phyloP scores from a whole-genome alignment of 305 asterid genomes.

The Galium porrigens region DNA sequence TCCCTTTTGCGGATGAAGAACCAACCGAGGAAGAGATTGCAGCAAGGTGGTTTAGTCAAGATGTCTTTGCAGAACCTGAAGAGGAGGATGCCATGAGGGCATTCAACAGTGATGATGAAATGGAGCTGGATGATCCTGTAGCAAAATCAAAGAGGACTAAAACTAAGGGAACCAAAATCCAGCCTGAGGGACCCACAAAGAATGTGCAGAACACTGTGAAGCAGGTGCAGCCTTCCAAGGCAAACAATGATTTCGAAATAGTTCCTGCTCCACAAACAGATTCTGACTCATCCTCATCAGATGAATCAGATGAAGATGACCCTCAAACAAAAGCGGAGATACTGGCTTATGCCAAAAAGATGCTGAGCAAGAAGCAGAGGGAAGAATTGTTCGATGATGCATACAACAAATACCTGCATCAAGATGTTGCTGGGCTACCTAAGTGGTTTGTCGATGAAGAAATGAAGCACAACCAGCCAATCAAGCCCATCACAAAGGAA shows the following conservation, averaged over 20 bases:
- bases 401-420: conserved; percentile 68
- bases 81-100: conserved; percentile 33
- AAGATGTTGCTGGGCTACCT: conserved; percentile 55
- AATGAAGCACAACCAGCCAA: conserved; percentile 51
- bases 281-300: conserved; percentile 55
- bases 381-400: conserved; percentile 79
- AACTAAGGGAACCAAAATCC: neutral
- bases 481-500: conserved; percentile 68
- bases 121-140: conserved; percentile 30
- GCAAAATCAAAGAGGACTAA: conserved; percentile 18
- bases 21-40: conserved; percentile 71
- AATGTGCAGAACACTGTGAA: conserved; percentile 14
- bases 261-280: conserved; percentile 79
- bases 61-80: conserved; percentile 58
- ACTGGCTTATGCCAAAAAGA: conserved; percentile 66
- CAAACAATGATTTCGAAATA: conserved; percentile 48
- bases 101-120: conserved; percentile 65
- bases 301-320: conserved; percentile 45
- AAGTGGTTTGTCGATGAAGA: conserved; percentile 83
- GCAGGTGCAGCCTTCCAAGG: conserved; percentile 18
- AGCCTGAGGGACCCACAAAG: conserved; percentile 15
- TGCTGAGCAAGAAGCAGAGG: conserved; percentile 67
- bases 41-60: conserved; percentile 82
- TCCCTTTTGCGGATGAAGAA: conserved; percentile 41
- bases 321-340: conserved; percentile 63